phyloP scores from a whole-genome alignment of 2,329 filamentous ascomycete species.

The Arthrobotrys pseudoclavata region DNA sequence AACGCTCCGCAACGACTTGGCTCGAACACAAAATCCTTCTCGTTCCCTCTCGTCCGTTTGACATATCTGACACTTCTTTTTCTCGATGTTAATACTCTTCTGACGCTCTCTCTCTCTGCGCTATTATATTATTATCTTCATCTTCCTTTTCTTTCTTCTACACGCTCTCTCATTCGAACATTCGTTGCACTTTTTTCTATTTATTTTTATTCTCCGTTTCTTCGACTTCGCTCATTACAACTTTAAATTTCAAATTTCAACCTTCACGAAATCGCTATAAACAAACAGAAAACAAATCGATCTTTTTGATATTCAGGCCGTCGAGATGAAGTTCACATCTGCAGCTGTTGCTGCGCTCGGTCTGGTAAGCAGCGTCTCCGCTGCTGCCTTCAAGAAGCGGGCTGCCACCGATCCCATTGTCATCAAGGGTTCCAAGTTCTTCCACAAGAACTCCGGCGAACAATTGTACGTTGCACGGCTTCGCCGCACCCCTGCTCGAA shows the following conservation, averaged over 20 bases:
- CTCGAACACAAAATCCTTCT: conserved; percentile 32
- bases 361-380: conserved; percentile 69
- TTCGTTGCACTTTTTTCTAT: conserved; percentile 64
- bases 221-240: conserved; percentile 10
- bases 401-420: conserved; percentile 73
- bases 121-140: conserved; percentile 21
- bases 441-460: conserved; percentile 83
- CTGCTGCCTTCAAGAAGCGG: conserved; percentile 60
- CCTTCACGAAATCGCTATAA: conserved; percentile 41
- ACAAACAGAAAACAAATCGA: conserved; percentile 2
- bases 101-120: conserved; percentile 25
- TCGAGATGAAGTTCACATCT: conserved; percentile 72
- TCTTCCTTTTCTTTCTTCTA: conserved; percentile 61
- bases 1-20: conserved; percentile 33
- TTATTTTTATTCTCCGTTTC: neutral
- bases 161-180: conserved; percentile 56
- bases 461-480: conserved; percentile 72
- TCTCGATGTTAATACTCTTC: too few species aligned
- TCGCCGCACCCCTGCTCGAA: conserved; percentile 43
- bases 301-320: conserved; percentile 1
- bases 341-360: conserved; percentile 67
- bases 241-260: conserved; percentile 30
- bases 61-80: conserved; percentile 51
- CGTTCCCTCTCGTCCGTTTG: conserved; percentile 29
- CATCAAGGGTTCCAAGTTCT: conserved; percentile 82